A percentile compares a stretch with the other conserved stretches of the same genome.
phyloP scores from a whole-genome alignment of 2,329 filamentous ascomycete species.

The Rhinocladiella similis region DNA sequence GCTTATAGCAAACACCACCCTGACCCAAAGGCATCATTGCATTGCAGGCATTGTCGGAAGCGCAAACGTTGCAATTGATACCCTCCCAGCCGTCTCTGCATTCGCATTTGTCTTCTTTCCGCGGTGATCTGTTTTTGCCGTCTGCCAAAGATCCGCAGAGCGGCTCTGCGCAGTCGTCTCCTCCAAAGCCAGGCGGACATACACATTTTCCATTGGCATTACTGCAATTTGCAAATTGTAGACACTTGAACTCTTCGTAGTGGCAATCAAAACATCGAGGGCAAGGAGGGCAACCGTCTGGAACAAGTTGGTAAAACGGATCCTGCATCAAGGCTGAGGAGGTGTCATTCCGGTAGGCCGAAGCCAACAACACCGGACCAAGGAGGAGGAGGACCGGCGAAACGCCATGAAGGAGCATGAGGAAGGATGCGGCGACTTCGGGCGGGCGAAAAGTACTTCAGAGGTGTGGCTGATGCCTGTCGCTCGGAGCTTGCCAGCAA shows the following conservation, averaged over 20 bases:
- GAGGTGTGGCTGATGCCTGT: constrained; percentile 24
- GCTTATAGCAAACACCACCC: constrained; percentile 87
- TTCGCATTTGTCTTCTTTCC: constrained; percentile 66
- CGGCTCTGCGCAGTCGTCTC: constrained; percentile 89
- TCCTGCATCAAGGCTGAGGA: constrained; percentile 62
- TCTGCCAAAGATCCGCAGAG: constrained; percentile 86
- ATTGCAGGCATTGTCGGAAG: constrained; percentile 78
- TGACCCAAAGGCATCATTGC: constrained; percentile 80
- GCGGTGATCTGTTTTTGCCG: constrained; percentile 74
- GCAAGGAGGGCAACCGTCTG: constrained; percentile 58
- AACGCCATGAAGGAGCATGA: constrained; percentile 23
- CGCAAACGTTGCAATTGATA: constrained; percentile 97
- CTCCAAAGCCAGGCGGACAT: constrained; percentile 89
- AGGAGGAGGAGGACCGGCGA: constrained; percentile 15
- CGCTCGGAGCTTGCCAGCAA: constrained; percentile 14
- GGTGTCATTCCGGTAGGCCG: constrained; percentile 54
- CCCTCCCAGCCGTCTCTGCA: constrained; percentile 94
- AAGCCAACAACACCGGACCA: constrained; percentile 10
- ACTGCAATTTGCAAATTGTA: constrained; percentile 88
- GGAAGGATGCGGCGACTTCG: constrained; percentile 1
- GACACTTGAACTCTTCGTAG: constrained; percentile 84
- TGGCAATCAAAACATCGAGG: constrained; percentile 89
- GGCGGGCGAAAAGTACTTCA: constrained; percentile 7
- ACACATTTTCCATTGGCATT: constrained; percentile 88
- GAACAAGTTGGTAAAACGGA: constrained; percentile 61